Evolutionary conservation across 768 basidiomycete genomes (phyloP), one percentile per base, ranked within the genome.

Genomic region (Psilocybe azurescens): DNA sequence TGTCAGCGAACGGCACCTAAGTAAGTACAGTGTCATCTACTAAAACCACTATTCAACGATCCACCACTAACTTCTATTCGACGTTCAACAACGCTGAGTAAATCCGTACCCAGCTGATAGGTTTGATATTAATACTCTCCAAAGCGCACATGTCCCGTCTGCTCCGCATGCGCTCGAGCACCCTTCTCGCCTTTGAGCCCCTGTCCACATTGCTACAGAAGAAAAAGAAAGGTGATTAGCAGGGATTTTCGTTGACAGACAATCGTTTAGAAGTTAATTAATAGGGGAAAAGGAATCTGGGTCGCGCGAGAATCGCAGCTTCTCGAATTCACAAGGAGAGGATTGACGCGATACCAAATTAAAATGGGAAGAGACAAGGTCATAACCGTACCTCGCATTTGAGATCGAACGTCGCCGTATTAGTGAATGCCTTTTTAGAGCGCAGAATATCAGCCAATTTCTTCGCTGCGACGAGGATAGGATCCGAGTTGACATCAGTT

Each of bases 141-240:
- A 67, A 96, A 96, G 46, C 81, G 80, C 18, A 84, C 83, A 75
- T 97, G 96, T 0, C 96, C 94, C 0, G 95, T 97, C 74, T 87
- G 80, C 68, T 85, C 84, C 4, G 97, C 97, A 72, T 99, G 97
- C 51, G 85, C 84, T 38, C 93, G 86, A 1, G 97, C 97, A 62
- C 89, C 95, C 70, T 95, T 98, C 79, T 99, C 96, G 36, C 97
- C 97, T 67, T 90, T 96, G 65, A 99, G 77, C 0, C 93, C 95
- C 68, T 87, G 81, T 16, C 90, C 86, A 69, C 96, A 99, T 54
- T 90, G 79, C 88, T 94, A 60, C 7, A 55, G 38, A 47, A 10
- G 38, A n/a, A 39, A 10, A 59, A 18, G 33, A 48, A 52, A 11
- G 33, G 11, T 36, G 41, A 32, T 52, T 10, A 30, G 24, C 28